Conservation (phyloP, 257 asterid species). For the Lycium ferocissimum region DNA sequence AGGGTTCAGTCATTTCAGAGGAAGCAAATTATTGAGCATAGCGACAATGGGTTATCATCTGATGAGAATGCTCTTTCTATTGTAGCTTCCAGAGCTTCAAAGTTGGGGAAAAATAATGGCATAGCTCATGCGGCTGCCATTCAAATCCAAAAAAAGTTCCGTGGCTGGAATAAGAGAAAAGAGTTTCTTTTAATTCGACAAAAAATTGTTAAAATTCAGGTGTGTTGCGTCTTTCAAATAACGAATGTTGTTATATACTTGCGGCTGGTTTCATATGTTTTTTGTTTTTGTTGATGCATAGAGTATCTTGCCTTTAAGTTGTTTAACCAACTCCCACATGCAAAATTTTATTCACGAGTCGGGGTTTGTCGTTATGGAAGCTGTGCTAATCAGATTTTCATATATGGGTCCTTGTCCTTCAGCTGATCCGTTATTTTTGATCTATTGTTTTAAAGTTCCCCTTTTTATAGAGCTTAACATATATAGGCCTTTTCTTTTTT, state of each 20-base stretch:
- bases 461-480: neutral
- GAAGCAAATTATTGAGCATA: constrained; percentile 62
- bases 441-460: neutral
- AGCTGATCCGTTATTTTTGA: neutral
- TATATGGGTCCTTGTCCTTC: neutral
- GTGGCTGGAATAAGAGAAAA: constrained; percentile 90
- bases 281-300: constrained; percentile 4
- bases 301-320: constrained; percentile 7
- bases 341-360: neutral
- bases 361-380: neutral
- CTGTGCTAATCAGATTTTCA: constrained; percentile 9
- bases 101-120: constrained; percentile 61
- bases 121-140: constrained; percentile 77
- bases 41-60: constrained; percentile 47
- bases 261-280: neutral
- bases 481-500: neutral
- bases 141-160: constrained; percentile 88
- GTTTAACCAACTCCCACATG: constrained; percentile 1
- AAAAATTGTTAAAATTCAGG: constrained; percentile 95
- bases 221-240: constrained; percentile 40
- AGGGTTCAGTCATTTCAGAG: constrained; percentile 89
- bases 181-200: constrained; percentile 76
- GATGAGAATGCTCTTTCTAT: constrained; percentile 70
- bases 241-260: neutral
- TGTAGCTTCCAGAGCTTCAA: constrained; percentile 59